Percentiles rank a stretch among this genome's conserved stretches.
Evolutionary conservation across 495 filamentous ascomycete species (phyloP).

Genomic region (Trichocladium uniseriatum): DNA sequence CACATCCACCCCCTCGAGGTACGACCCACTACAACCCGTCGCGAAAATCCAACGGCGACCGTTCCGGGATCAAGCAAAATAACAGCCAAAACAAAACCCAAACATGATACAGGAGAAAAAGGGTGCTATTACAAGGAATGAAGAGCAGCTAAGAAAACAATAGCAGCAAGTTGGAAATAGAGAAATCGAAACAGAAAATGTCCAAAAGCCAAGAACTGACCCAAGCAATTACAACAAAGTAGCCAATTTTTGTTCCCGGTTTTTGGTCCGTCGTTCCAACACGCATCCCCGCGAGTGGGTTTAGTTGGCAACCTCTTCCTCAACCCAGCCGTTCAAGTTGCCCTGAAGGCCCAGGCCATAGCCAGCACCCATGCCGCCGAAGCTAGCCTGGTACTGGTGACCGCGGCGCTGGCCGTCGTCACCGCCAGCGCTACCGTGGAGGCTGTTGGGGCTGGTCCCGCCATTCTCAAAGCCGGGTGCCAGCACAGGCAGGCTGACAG

Average conservation of each 20-base stretch:
- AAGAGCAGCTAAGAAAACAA: constrained; percentile 6
- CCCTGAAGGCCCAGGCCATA: constrained; percentile 44
- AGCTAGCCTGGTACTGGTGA: constrained; percentile 48
- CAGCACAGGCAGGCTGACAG: constrained; percentile 69
- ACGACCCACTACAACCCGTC: no score
- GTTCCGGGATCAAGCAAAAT: constrained; percentile 4
- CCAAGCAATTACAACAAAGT: constrained; percentile 17
- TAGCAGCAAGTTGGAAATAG: not conserved
- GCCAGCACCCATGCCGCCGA: constrained; percentile 42
- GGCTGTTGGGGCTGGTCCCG: constrained; percentile 36
- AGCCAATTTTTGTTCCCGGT: constrained; percentile 7
- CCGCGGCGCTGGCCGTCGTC: constrained; percentile 39
- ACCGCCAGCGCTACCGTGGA: constrained; percentile 29
- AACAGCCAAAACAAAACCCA: constrained; percentile 1
- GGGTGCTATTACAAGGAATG: constrained; percentile 21
- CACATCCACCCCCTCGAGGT: no score
- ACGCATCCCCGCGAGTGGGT: not conserved
- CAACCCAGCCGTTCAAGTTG: constrained; percentile 46
- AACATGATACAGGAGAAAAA: constrained; percentile 21
- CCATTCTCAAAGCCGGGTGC: constrained; percentile 45
- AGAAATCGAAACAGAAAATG: constrained; percentile 1
- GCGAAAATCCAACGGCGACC: no score
- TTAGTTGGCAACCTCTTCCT: constrained; percentile 48
- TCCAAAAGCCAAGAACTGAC: constrained; percentile 2
- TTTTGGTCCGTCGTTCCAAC: not conserved